Conservation (phyloP, 2,329 filamentous ascomycete species). For the Phyllosticta citribraziliensis region DNA sequence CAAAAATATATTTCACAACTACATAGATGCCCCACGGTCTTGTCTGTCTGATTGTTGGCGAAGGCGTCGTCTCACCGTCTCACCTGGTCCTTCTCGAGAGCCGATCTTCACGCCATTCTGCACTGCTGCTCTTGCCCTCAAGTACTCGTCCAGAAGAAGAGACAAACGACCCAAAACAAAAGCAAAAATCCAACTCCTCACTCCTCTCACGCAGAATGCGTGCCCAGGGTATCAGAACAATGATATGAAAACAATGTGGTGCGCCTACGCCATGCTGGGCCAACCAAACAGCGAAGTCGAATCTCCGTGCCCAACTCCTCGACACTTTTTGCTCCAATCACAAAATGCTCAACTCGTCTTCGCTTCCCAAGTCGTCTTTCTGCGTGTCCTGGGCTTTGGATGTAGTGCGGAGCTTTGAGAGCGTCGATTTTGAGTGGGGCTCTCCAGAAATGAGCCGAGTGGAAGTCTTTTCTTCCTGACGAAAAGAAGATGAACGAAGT, state of each 20-base stretch:
- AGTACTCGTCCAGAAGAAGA: neutral
- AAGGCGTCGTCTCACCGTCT: too few relatives aligned
- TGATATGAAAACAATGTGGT: neutral
- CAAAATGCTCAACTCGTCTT: conserved; percentile 5
- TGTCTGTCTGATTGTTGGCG: neutral
- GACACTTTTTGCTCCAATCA: neutral
- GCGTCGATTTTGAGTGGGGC: neutral
- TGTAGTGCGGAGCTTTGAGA: neutral
- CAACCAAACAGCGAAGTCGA: neutral
- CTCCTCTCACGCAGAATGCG: neutral
- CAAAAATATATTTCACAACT: too few relatives aligned
- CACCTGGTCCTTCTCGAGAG: too few relatives aligned
- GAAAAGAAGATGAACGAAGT: neutral
- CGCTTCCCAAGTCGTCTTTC: conserved; percentile 1
- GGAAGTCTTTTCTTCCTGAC: neutral
- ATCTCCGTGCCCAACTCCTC: neutral
- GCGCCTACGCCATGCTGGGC: neutral
- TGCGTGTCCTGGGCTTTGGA: neutral
- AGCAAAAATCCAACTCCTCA: neutral
- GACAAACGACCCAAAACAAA: neutral
- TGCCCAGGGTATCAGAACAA: neutral
- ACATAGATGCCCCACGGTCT: too few relatives aligned
- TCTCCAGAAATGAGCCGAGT: neutral
- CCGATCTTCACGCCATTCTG: too few relatives aligned
- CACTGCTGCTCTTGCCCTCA: neutral